Evolutionary conservation across 305 asterid genomes (phyloP).

Genomic region (Solanum hybrid): DNA sequence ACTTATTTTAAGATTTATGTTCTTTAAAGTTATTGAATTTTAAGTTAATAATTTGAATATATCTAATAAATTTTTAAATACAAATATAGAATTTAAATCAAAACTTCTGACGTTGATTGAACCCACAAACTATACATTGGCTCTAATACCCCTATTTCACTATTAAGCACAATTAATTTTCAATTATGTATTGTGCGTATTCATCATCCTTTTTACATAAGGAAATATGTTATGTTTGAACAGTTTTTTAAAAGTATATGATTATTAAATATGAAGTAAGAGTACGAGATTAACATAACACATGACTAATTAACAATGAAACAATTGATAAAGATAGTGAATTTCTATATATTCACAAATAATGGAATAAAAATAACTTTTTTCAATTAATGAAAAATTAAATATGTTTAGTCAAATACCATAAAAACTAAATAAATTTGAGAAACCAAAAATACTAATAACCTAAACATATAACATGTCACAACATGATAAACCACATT

Average conservation of each 20-base stretch:
- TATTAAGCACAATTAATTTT: neutral
- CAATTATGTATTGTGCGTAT: neutral
- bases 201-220: neutral
- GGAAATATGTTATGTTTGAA: neutral
- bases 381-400: neutral
- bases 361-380: neutral
- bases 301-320: neutral
- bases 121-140: neutral
- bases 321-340: neutral
- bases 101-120: neutral
- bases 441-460: neutral
- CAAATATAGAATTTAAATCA: too few species aligned
- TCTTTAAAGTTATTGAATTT: too few species aligned
- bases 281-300: neutral
- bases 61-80: too few species aligned
- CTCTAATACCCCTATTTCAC: neutral
- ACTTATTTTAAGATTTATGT: neutral
- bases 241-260: neutral
- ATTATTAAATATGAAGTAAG: neutral
- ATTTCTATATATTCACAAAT: neutral
- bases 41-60: neutral
- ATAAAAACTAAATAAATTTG: neutral
- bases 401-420: neutral
- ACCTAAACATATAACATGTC: neutral
- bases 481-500: neutral